A percentile compares a stretch with the other conserved stretches of the same genome.
These are phyloP conservation scores for Apiospora saccharicola DNA, from an alignment of 2,329 filamentous ascomycete species.

Conservation along the genomic window DNA sequence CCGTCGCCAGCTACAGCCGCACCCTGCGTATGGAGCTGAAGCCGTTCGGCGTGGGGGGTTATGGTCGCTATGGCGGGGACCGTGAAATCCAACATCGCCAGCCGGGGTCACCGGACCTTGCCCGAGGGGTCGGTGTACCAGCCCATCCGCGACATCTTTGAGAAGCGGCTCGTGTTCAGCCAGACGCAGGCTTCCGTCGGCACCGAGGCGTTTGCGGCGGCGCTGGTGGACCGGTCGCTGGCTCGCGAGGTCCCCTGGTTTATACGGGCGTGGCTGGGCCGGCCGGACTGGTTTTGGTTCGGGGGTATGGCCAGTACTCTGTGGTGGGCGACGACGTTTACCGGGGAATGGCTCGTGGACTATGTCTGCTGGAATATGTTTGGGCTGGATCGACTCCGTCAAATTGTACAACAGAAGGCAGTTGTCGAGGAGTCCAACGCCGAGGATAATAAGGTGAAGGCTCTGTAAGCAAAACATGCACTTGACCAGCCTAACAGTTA, in stretches of 20 bases:
- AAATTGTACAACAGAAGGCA: background rate
- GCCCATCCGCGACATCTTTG: conserved; percentile 54
- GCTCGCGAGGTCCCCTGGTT: conserved; percentile 43
- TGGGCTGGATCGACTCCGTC: conserved; percentile 14
- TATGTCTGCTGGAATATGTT: conserved; percentile 44
- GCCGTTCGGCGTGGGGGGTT: conserved; percentile 63
- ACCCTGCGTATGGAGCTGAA: conserved; percentile 60
- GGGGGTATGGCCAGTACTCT: conserved; percentile 43
- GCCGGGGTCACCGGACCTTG: conserved; percentile 49
- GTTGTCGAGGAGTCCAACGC: no score
- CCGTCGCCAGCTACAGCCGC: conserved; percentile 60
- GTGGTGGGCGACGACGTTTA: conserved; percentile 41
- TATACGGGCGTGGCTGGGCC: conserved; percentile 46
- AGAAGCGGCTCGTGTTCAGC: conserved; percentile 54
- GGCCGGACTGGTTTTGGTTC: conserved; percentile 52
- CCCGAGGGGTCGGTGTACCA: conserved; percentile 56
- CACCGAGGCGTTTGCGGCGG: conserved; percentile 52
- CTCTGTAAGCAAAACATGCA: background rate
- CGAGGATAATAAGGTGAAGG: background rate
- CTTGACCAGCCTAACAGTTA: background rate
- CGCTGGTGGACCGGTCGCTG: conserved; percentile 53
- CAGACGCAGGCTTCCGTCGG: conserved; percentile 54
- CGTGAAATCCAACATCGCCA: conserved; percentile 58
- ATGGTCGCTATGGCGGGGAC: conserved; percentile 64
- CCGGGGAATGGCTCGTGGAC: conserved; percentile 49